Percentiles rank a stretch among this genome's conserved stretches.
These are phyloP conservation scores for Colletotrichum musae DNA, from an alignment of 2,329 filamentous ascomycete genomes.

Conservation along the genomic window DNA sequence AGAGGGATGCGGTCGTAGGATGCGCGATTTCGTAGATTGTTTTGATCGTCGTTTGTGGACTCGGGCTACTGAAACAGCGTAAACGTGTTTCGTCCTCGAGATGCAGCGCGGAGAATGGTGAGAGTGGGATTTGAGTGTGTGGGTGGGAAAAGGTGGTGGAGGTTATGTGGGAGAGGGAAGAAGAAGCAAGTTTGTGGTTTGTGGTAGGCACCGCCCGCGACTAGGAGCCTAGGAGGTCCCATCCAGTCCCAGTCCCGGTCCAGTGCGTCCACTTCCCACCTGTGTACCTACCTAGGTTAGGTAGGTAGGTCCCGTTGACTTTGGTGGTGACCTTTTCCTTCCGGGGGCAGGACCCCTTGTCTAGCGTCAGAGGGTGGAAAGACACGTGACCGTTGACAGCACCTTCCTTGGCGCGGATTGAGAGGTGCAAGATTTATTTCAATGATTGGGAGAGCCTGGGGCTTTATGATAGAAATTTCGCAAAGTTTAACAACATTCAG, in stretches of 20 bases:
- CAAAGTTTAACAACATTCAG: neutral
- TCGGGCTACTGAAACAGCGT: slow-evolving; percentile 37
- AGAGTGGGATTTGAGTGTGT: slow-evolving; percentile 5
- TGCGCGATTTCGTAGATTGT: slow-evolving; percentile 29
- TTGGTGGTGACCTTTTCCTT: neutral
- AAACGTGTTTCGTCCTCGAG: slow-evolving; percentile 41
- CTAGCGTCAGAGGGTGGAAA: slow-evolving; percentile 10
- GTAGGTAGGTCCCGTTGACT: too few species aligned
- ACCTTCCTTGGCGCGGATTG: neutral
- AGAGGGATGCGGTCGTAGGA: neutral
- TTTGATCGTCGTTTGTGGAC: slow-evolving; percentile 26
- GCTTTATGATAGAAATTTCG: too few species aligned
- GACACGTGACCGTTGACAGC: slow-evolving; percentile 33
- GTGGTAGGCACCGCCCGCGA: neutral
- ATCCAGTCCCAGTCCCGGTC: too few species aligned
- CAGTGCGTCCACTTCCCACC: too few species aligned
- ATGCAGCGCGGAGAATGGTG: slow-evolving; percentile 30
- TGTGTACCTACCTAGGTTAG: too few species aligned
- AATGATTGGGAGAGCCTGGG: too few species aligned
- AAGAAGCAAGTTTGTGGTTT: slow-evolving; percentile 41
- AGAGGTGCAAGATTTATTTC: neutral
- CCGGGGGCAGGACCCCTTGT: slow-evolving; percentile 35
- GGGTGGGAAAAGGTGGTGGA: slow-evolving; percentile 9
- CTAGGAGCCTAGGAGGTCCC: neutral
- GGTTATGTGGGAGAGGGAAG: slow-evolving; percentile 32